These are phyloP conservation scores for Lactarius psammicola DNA, from an alignment of 768 basidiomycete species.

Conservation along the genomic window DNA sequence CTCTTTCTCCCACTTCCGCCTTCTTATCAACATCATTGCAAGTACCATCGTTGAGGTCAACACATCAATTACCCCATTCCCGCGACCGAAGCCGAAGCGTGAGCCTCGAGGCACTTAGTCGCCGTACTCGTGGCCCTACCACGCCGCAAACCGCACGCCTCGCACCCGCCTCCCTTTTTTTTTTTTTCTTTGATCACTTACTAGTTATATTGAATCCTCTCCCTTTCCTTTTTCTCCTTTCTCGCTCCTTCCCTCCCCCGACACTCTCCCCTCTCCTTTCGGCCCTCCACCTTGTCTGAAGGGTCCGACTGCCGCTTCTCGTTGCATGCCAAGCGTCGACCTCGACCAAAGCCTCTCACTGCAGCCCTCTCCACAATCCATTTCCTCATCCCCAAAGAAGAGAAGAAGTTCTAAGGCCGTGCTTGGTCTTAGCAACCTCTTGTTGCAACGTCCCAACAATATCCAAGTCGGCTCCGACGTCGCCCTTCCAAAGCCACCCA, in stretches of 20 bases:
- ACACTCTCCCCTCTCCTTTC: conserved; percentile 32
- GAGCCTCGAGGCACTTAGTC: conserved; percentile 26
- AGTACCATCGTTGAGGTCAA: not conserved
- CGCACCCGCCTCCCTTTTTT: conserved; percentile 32
- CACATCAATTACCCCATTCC: conserved; percentile 17
- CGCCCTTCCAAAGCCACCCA: conserved; percentile 34
- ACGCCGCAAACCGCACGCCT: conserved; percentile 38
- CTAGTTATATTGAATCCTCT: conserved; percentile 24
- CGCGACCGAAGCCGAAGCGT: conserved; percentile 29
- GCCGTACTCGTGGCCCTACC: conserved; percentile 38
- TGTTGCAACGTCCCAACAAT: conserved; percentile 33
- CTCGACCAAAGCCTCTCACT: conserved; percentile 36
- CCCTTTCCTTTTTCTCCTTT: conserved; percentile 29
- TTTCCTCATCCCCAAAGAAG: conserved; percentile 31
- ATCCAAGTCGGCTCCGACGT: conserved; percentile 32
- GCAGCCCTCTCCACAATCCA: conserved; percentile 34
- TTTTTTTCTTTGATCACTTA: conserved; percentile 27
- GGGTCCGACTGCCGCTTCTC: conserved; percentile 31
- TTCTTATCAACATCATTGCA: conserved; percentile 1
- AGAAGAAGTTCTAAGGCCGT: conserved; percentile 51
- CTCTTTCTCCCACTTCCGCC: not conserved
- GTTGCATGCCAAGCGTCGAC: conserved; percentile 47
- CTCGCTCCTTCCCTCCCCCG: conserved; percentile 32
- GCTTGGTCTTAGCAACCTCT: conserved; percentile 44
- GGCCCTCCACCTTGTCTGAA: conserved; percentile 31